Conservation (phyloP, 306 rosid genomes). For the Vigna hirtella region DNA sequence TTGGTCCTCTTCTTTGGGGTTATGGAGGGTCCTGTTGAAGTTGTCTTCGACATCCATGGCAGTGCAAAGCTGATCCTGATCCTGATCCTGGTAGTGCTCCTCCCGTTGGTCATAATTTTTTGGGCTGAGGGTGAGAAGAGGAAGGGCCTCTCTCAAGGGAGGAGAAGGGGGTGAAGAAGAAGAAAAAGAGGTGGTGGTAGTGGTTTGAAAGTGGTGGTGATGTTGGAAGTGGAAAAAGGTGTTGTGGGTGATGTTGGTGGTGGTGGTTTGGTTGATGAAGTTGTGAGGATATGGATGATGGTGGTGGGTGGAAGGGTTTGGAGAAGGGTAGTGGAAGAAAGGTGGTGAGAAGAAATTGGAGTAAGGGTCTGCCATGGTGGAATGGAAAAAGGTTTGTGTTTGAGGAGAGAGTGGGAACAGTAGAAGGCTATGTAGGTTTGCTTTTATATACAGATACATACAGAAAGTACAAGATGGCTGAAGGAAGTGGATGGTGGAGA, state of each 20-base stretch:
- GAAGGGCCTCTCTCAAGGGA: constrained; percentile 80
- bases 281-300: constrained; percentile 36
- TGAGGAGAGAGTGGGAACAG: constrained; percentile 50
- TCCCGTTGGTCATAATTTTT: constrained; percentile 25
- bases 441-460: constrained; percentile 52
- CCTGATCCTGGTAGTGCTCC: not conserved
- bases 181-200: not conserved
- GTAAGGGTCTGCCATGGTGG: constrained; percentile 50
- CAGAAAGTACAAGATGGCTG: constrained; percentile 77
- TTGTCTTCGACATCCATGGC: constrained; percentile 52
- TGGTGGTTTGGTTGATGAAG: constrained; percentile 33
- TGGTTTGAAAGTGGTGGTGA: constrained; percentile 17
- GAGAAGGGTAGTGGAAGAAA: constrained; percentile 25
- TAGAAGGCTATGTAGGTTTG: constrained; percentile 19
- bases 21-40: not conserved
- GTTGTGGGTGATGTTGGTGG: not conserved
- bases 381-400: constrained; percentile 14
- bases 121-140: constrained; percentile 63
- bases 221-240: constrained; percentile 38
- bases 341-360: constrained; percentile 44
- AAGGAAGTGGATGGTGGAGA: constrained; percentile 74
- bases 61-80: constrained; percentile 20
- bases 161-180: constrained; percentile 63
- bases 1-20: constrained; percentile 30
- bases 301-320: constrained; percentile 29